Evolutionary conservation across 192 early-diverging fungal genomes (phyloP).

Genomic region (Backusella morwellensis): DNA sequence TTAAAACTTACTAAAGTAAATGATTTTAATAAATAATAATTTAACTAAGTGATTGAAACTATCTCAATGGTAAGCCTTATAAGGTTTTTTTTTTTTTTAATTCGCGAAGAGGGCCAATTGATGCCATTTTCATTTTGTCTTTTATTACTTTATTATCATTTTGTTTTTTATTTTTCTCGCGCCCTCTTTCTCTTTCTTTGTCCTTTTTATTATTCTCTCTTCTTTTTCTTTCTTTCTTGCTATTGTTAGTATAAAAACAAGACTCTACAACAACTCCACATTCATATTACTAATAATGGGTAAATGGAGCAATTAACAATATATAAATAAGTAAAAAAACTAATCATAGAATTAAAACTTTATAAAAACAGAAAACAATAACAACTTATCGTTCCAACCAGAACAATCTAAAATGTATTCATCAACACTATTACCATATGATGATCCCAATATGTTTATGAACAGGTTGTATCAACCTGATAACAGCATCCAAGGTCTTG

Average conservation of each 20-base stretch:
- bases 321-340: neutral
- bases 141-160: neutral
- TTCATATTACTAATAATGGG: neutral
- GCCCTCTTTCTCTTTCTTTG: neutral
- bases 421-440: neutral
- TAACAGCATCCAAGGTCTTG: neutral
- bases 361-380: neutral
- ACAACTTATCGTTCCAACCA: neutral
- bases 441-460: neutral
- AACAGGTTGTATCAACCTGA: neutral
- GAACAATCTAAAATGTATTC: neutral
- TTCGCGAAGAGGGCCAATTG: neutral
- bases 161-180: neutral
- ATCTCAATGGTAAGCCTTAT: neutral
- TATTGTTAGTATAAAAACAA: neutral
- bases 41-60: neutral
- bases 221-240: neutral
- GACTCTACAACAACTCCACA: neutral
- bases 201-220: neutral
- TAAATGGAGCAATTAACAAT: neutral
- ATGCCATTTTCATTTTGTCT: neutral
- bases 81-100: neutral
- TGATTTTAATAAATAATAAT: neutral
- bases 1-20: neutral
- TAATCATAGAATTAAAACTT: neutral